Conservation (phyloP, 2,329 filamentous ascomycete species). For the Chrysoporthe deuterocubensis region DNA sequence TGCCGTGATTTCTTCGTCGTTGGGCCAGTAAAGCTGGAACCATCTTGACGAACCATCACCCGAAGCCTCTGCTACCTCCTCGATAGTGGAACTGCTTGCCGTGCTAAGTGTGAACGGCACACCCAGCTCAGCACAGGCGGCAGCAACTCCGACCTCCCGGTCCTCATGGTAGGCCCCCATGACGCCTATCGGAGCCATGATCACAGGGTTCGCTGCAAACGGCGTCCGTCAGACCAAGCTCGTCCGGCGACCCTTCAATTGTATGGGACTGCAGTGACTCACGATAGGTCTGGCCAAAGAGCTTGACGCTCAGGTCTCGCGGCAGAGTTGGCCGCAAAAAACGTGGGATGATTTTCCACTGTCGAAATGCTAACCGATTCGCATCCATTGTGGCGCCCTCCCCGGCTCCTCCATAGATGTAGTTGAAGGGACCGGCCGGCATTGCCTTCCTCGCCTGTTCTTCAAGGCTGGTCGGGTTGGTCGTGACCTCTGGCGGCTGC, state of each 20-base stretch:
- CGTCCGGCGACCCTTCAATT: neutral
- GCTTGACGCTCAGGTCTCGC: conserved; percentile 53
- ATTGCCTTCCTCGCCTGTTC: conserved; percentile 56
- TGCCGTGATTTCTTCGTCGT: conserved; percentile 65
- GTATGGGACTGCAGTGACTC: conserved; percentile 17
- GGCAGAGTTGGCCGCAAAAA: conserved; percentile 50
- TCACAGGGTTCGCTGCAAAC: conserved; percentile 46
- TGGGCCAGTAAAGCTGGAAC: conserved; percentile 79
- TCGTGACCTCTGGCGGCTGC: conserved; percentile 57
- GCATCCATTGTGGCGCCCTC: conserved; percentile 64
- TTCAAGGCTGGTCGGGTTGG: conserved; percentile 61
- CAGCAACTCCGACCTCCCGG: conserved; percentile 65
- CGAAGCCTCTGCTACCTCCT: conserved; percentile 66
- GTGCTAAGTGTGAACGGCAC: conserved; percentile 72
- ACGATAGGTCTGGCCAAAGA: conserved; percentile 57
- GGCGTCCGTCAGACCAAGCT: conserved; percentile 16
- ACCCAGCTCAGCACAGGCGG: conserved; percentile 61
- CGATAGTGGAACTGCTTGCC: conserved; percentile 65
- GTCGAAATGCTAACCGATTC: conserved; percentile 60
- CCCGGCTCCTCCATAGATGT: conserved; percentile 66
- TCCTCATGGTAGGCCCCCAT: conserved; percentile 70
- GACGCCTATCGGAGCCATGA: conserved; percentile 72
- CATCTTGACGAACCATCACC: conserved; percentile 60
- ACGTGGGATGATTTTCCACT: conserved; percentile 56
- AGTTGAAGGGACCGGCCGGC: conserved; percentile 56